A percentile compares a stretch with the other conserved stretches of the same genome.
Conservation (phyloP, 345 rosid genomes). For the Salix arbutifolia region DNA sequence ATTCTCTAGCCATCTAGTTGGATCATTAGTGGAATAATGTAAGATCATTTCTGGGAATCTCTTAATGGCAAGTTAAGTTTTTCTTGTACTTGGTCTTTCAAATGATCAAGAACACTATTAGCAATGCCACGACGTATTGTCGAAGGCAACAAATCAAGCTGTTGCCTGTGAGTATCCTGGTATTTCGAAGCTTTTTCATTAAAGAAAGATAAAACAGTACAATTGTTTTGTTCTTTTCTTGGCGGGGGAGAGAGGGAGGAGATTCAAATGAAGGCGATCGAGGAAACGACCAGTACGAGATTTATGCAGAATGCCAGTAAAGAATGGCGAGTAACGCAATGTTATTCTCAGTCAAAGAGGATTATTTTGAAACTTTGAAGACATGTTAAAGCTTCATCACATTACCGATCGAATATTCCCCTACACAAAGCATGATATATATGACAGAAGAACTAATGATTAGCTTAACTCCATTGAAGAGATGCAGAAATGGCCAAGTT, state of each 20-base stretch:
- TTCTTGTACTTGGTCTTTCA: no score
- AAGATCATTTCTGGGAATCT: no score
- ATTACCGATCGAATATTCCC: neutral
- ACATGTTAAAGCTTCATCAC: neutral
- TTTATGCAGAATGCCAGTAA: neutral
- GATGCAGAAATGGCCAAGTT: slow-evolving; percentile 11
- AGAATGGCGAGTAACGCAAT: neutral
- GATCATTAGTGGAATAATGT: neutral
- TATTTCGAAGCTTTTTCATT: no score
- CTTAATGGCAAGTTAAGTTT: no score
- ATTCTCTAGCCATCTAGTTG: neutral
- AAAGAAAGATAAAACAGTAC: no score
- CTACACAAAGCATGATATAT: neutral
- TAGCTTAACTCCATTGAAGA: neutral
- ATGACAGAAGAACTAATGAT: neutral
- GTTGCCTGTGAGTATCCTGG: no score
- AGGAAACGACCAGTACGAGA: neutral
- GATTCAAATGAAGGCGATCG: no score
- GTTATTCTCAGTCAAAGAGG: neutral
- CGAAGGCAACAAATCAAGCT: no score
- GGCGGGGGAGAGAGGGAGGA: no score
- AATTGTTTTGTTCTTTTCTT: no score
- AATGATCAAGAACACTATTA: no score
- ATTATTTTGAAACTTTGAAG: neutral
- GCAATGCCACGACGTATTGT: no score